Base-by-base conservation (phyloP, 257 asterid genomes). In the Penstemon davidsonii region DNA sequence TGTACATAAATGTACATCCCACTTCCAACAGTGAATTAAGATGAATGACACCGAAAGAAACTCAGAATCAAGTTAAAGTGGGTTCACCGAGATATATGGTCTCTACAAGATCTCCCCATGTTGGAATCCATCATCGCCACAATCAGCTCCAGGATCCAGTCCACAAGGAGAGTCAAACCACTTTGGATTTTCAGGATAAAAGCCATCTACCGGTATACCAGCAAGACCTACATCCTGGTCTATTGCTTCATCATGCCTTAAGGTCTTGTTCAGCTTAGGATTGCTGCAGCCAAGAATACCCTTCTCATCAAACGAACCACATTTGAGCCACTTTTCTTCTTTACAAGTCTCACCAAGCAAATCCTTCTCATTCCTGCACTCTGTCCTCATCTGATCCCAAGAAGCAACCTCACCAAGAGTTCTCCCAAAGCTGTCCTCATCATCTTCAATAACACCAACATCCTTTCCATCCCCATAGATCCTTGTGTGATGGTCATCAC, bases 391-490 rank as follows among this genome's bases (percentile, higher is more conserved):
- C 75, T 80, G 93, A 77, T 81, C 97, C 98, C 97, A 90, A 39
- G 96, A 84, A 78, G 94, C 96, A 79, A 93, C 97, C 78, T 93
- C 99, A 58, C 96, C 97, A 38, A 93, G 97, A 7, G 99, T 88
- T 80, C 97, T 84, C 63, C 94, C 97, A 62, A 93, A 90, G 80
- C 97, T 88, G 80, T 88, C 99, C 76, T 88, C 99, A 54, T 93
- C 99, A 55, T 93, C 99, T 75, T 88, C 99, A 41, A 93, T 84
- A 44, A 79, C 85, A 75, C 91, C 97, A 51, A 87, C 85, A 73
- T 87, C 96, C 80, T 92, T 92, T 6, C 96, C 94, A 66, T 84
- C 86, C 5, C 88, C 93, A 60, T 81, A 88, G 43, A 85, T 79
- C 78, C 86, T 76, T 15, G 82, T 74, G 71, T 93, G 96, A 68